phyloP scores from a whole-genome alignment of 2,329 filamentous ascomycete species.

The Penicillium sp. region DNA sequence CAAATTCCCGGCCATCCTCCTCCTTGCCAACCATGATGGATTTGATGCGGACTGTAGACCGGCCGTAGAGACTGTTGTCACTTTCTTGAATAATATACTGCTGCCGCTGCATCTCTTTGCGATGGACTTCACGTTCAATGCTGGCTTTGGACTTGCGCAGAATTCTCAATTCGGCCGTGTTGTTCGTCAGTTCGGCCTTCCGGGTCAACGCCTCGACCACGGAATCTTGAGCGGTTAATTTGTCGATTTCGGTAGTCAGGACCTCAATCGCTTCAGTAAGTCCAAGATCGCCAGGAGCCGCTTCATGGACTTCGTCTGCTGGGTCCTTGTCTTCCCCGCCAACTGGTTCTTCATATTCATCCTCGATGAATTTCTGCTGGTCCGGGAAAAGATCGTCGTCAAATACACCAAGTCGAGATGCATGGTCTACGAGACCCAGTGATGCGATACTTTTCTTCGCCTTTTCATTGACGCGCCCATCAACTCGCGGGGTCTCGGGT shows the following conservation, averaged over 20 bases:
- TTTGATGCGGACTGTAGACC: conserved; percentile 85
- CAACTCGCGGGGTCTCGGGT: conserved; percentile 54
- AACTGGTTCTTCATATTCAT: conserved; percentile 76
- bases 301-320: conserved; percentile 85
- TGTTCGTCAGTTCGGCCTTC: conserved; percentile 96
- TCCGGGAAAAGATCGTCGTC: conserved; percentile 93
- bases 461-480: conserved; percentile 46
- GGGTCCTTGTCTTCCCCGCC: conserved; percentile 60
- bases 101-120: conserved; percentile 92
- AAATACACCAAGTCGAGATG: conserved; percentile 88
- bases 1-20: conserved; percentile 89
- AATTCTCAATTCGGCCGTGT: conserved; percentile 88
- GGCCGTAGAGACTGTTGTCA: conserved; percentile 93
- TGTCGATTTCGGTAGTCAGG: conserved; percentile 87
- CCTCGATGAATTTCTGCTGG: conserved; percentile 75
- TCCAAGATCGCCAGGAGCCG: conserved; percentile 89
- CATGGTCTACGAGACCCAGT: conserved; percentile 82
- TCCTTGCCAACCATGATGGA: conserved; percentile 90
- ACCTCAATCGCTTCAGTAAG: conserved; percentile 88
- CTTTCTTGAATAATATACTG: conserved; percentile 98
- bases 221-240: conserved; percentile 80
- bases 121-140: conserved; percentile 83
- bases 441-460: conserved; percentile 87
- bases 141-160: conserved; percentile 92
- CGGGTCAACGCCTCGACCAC: conserved; percentile 88